A percentile compares a stretch with the other conserved stretches of the same genome.
Conservation (phyloP, 2,329 filamentous ascomycete species). For the Mycosphaerella arachidis region DNA sequence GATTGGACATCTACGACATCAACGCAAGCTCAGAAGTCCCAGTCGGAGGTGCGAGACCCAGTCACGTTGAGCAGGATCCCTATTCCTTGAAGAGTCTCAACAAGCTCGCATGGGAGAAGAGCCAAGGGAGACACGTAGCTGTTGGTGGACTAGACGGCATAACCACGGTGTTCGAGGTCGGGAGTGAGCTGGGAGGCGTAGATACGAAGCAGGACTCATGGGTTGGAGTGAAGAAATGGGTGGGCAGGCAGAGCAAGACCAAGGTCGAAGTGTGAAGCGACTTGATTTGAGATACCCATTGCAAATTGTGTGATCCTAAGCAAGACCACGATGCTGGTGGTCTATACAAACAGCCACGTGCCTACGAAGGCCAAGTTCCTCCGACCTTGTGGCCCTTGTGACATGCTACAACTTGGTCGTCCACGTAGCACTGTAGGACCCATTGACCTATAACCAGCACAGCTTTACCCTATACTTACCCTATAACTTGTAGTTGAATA, state of each 20-base stretch:
- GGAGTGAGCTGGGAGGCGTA: conserved; percentile 73
- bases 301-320: not conserved
- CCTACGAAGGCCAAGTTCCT: too few relatives aligned
- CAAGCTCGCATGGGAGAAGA: conserved; percentile 88
- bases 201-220: conserved; percentile 84
- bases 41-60: conserved; percentile 62
- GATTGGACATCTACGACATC: conserved; percentile 92
- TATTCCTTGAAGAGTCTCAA: conserved; percentile 70
- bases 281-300: not conserved
- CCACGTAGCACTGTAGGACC: not conserved
- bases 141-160: conserved; percentile 89
- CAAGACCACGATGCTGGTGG: not conserved
- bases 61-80: conserved; percentile 33
- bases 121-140: conserved; percentile 79
- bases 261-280: conserved; percentile 17
- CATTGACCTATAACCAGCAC: not conserved
- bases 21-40: conserved; percentile 90
- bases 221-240: conserved; percentile 85
- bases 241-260: conserved; percentile 48
- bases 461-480: not conserved
- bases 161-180: conserved; percentile 89
- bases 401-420: not conserved
- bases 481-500: not conserved
- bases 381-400: not conserved
- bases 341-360: too few relatives aligned